These are phyloP conservation scores for Leucocoprinus birnbaumii DNA, from an alignment of 768 basidiomycete genomes.

Conservation along the genomic window DNA sequence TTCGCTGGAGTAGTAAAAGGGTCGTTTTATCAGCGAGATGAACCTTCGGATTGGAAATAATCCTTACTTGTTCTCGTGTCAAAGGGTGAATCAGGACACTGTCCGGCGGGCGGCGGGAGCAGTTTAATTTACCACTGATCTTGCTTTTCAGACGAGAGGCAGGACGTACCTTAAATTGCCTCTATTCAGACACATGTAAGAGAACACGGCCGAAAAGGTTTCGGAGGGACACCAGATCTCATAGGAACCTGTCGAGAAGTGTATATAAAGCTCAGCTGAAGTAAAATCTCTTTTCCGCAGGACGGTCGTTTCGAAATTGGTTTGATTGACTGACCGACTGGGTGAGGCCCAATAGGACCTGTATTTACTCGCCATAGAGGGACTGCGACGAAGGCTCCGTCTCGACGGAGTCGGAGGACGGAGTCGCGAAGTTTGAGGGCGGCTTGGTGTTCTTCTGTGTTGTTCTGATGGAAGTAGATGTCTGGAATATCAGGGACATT, in stretches of 20 bases:
- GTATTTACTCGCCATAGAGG: constrained; percentile 71
- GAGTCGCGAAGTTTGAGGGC: constrained; percentile 71
- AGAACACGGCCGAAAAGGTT: constrained; percentile 74
- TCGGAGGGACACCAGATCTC: constrained; percentile 80
- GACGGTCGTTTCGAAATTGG: no score
- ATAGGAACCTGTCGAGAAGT: constrained; percentile 55
- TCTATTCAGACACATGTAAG: constrained; percentile 67
- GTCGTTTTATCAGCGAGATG: not conserved
- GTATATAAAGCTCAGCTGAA: not conserved
- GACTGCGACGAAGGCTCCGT: constrained; percentile 79
- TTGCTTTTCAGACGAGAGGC: not conserved
- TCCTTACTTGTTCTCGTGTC: constrained; percentile 62
- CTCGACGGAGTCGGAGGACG: constrained; percentile 63
- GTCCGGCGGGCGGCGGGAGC: not conserved
- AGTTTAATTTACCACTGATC: no score
- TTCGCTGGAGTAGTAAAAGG: constrained; percentile 37
- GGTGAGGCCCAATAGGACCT: constrained; percentile 72
- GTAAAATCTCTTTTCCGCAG: not conserved
- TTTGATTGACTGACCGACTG: constrained; percentile 54
- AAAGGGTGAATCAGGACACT: constrained; percentile 77
- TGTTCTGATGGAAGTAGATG: constrained; percentile 77
- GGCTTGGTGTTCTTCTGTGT: constrained; percentile 55
- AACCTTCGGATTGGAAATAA: constrained; percentile 5
- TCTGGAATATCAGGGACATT: constrained; percentile 35
- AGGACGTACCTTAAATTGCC: constrained; percentile 59